Conservation (phyloP, 768 basidiomycete genomes). For the Lactarius akahatsu region DNA sequence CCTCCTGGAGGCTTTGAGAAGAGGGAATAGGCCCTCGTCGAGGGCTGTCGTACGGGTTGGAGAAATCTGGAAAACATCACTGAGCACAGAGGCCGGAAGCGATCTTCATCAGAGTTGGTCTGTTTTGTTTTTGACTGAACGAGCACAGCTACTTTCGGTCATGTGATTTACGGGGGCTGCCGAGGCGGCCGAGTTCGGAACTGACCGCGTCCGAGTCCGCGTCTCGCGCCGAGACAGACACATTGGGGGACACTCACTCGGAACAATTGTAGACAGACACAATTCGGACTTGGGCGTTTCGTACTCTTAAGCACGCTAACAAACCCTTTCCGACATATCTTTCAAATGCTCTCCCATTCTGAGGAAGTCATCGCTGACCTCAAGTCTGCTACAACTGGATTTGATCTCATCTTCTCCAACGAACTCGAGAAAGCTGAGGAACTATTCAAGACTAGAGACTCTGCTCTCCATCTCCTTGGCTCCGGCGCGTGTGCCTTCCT, state of each 20-base stretch:
- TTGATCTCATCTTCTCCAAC: constrained; percentile 68
- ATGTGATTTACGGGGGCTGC: background rate
- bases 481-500: constrained; percentile 70
- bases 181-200: background rate
- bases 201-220: no score
- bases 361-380: constrained; percentile 37
- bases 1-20: constrained; percentile 77
- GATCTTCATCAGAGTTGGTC: background rate
- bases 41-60: constrained; percentile 30
- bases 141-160: background rate
- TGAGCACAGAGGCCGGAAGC: no score
- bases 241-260: background rate
- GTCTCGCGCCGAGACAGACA: background rate
- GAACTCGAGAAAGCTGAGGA: constrained; percentile 55
- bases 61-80: constrained; percentile 26
- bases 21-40: constrained; percentile 66
- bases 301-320: constrained; percentile 1
- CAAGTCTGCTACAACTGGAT: constrained; percentile 48
- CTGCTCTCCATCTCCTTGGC: constrained; percentile 73
- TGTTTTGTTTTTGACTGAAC: background rate
- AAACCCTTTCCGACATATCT: background rate
- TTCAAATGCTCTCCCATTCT: constrained; percentile 6
- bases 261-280: background rate
- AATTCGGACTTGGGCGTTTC: background rate
- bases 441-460: constrained; percentile 49